These are phyloP conservation scores for Maudiozyma humilis DNA, from an alignment of 1,139 yeast species.

Conservation along the genomic window DNA sequence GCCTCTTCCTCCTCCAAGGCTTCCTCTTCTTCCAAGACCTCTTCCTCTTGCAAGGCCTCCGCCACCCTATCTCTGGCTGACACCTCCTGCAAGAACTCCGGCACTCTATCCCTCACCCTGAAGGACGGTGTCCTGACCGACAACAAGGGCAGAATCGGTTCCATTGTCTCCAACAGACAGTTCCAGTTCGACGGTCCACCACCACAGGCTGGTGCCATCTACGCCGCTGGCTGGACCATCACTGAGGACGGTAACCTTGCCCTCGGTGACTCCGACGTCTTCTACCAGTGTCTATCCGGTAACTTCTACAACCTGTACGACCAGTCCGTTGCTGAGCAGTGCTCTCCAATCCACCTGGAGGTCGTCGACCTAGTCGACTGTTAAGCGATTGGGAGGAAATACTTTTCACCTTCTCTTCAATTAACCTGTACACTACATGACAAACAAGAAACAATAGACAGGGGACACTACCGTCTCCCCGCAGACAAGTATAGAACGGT, in stretches of 20 bases:
- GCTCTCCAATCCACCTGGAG: constrained; percentile 54
- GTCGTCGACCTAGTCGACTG: constrained; percentile 58
- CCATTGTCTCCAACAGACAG: constrained; percentile 78
- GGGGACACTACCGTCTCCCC: too few relatives aligned
- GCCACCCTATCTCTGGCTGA: constrained; percentile 11
- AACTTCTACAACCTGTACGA: constrained; percentile 78
- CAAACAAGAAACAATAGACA: neutral
- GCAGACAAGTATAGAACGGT: too few relatives aligned
- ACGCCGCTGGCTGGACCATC: constrained; percentile 74
- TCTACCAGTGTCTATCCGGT: constrained; percentile 71
- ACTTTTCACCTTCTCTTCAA: neutral
- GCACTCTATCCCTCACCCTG: constrained; percentile 49
- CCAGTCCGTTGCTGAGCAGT: constrained; percentile 56
- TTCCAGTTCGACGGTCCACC: constrained; percentile 87
- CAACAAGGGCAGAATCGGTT: constrained; percentile 61
- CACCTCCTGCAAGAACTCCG: constrained; percentile 42
- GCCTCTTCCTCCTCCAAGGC: constrained; percentile 31
- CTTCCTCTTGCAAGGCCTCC: constrained; percentile 67
- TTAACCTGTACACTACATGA: neutral
- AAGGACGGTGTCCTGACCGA: constrained; percentile 49
- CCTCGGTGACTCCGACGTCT: constrained; percentile 55
- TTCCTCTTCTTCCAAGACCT: constrained; percentile 26
- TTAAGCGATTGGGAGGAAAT: constrained; percentile 29
- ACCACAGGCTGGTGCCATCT: constrained; percentile 79
- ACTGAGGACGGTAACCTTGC: constrained; percentile 58